A percentile compares a stretch with the other conserved stretches of the same genome.
Conservation (phyloP, 2,329 filamentous ascomycete genomes). For the Ascochyta rabiei region DNA sequence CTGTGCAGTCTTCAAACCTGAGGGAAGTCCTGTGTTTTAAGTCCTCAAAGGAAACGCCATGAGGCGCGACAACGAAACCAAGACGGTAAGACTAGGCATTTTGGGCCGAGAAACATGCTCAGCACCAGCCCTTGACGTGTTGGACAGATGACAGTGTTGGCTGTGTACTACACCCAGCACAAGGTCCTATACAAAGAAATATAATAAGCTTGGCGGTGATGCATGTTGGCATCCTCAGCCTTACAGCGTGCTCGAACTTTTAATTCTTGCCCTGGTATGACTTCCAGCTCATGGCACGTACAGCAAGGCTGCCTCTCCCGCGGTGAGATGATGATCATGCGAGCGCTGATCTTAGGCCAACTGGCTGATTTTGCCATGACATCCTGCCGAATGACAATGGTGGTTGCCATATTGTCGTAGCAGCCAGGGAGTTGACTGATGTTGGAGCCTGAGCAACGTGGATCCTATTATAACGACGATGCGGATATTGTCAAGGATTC, state of each 20-base stretch:
- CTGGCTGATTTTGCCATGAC: conserved; percentile 15
- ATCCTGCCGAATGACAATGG: conserved; percentile 15
- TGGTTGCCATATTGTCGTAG: conserved; percentile 15
- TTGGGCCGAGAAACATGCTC: conserved; percentile 19
- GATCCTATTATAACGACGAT: conserved; percentile 31
- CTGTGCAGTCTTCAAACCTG: conserved; percentile 2
- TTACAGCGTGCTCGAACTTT: not conserved
- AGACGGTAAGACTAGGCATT: conserved; percentile 11
- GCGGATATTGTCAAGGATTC: conserved; percentile 22
- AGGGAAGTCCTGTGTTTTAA: conserved; percentile 27
- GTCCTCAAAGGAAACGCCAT: conserved; percentile 18
- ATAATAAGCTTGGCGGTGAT: conserved; percentile 20
- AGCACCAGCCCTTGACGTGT: conserved; percentile 25
- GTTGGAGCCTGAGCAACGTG: conserved; percentile 29
- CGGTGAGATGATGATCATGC: conserved; percentile 29
- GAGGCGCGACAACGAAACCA: conserved; percentile 21
- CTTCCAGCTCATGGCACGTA: conserved; percentile 23
- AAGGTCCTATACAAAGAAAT: conserved; percentile 26
- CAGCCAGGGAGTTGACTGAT: conserved; percentile 18
- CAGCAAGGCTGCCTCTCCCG: conserved; percentile 21
- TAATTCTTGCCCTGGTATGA: conserved; percentile 14
- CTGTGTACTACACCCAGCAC: conserved; percentile 17
- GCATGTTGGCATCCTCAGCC: conserved; percentile 12
- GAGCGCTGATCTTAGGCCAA: conserved; percentile 21
- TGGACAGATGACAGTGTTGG: conserved; percentile 16